phyloP scores from a whole-genome alignment of 169 alveolate species.

The Cryptosporidium ryanae region DNA sequence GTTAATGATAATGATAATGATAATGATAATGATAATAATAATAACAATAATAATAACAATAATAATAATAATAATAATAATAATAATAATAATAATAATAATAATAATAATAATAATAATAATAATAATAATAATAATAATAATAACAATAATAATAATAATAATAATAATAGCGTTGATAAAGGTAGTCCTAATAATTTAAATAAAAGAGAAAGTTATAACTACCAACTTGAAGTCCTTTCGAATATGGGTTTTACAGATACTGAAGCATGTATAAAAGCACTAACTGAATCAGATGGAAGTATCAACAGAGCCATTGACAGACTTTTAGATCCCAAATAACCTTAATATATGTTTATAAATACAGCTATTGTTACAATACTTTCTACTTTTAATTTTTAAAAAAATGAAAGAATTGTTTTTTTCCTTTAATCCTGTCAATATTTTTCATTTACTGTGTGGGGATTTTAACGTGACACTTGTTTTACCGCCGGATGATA shows the following conservation, averaged over 20 bases:
- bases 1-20: background rate
- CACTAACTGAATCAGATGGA: conserved; percentile 85
- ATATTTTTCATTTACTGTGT: too few relatives aligned
- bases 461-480: too few relatives aligned
- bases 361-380: too few relatives aligned
- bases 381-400: too few relatives aligned
- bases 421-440: too few relatives aligned
- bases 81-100: background rate
- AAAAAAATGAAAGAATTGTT: too few relatives aligned
- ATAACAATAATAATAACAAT: background rate
- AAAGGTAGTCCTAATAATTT: conserved; percentile 14
- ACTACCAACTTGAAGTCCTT: conserved; percentile 81
- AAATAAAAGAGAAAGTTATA: conserved; percentile 20
- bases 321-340: conserved; percentile 76
- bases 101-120: background rate
- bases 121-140: background rate
- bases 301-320: conserved; percentile 84
- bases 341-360: background rate
- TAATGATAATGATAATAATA: background rate
- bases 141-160: conserved; percentile 15
- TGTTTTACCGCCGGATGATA: too few relatives aligned
- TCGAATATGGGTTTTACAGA: conserved; percentile 85
- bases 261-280: conserved; percentile 82
- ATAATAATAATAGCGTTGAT: conserved; percentile 17
- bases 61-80: background rate